Evolutionary conservation across 75 land plant species (phyloP).

Genomic region (Larix kaempferi): DNA sequence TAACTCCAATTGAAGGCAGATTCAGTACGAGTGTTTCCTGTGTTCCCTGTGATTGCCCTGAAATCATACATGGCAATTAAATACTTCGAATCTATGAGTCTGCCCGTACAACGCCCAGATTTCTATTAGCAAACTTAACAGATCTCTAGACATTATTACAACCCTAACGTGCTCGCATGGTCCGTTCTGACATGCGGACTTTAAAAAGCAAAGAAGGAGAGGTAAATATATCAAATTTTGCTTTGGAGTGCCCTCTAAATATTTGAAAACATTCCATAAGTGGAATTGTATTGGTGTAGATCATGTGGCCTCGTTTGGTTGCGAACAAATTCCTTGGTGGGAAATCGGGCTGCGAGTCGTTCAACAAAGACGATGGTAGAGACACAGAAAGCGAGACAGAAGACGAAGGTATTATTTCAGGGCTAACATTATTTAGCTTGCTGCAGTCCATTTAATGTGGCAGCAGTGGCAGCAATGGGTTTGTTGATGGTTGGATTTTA

Average conservation of each 20-base stretch:
- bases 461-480: too few species aligned
- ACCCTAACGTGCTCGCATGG: too few species aligned
- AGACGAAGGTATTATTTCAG: not conserved
- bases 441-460: too few species aligned
- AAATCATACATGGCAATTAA: not conserved
- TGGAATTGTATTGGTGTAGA: not conserved
- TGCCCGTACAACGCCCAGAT: not conserved
- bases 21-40: not conserved
- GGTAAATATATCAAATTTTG: not conserved
- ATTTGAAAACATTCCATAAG: too few species aligned
- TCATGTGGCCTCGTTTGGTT: conserved; percentile 41
- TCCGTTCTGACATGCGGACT: not conserved
- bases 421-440: too few species aligned
- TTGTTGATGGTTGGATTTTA: too few species aligned
- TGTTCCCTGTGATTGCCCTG: not conserved
- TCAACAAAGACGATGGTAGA: conserved; percentile 14
- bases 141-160: not conserved
- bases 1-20: not conserved
- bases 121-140: not conserved
- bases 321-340: conserved; percentile 35
- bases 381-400: conserved; percentile 8
- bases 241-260: not conserved
- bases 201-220: not conserved
- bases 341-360: conserved; percentile 27
- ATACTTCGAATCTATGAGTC: not conserved